Conservation (phyloP, 345 rosid species). For the Eucalyptus brandiana region DNA sequence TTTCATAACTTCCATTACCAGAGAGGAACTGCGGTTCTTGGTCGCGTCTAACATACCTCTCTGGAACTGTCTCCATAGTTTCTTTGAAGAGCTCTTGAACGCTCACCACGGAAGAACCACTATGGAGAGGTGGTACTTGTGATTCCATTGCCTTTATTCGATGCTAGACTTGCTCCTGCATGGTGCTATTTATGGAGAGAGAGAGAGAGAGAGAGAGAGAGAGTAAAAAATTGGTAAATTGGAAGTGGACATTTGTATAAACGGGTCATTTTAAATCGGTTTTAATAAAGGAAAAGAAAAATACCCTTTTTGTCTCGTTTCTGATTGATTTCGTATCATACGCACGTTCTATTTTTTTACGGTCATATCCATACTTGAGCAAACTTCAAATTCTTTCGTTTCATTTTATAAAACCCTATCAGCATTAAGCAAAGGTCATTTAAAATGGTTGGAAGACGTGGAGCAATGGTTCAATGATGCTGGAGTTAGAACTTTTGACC, state of each 20-base stretch:
- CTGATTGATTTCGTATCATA: not conserved
- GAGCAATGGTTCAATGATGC: not conserved
- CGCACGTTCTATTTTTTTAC: not conserved
- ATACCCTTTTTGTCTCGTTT: not conserved
- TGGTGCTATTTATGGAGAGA: not conserved
- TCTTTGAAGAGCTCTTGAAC: constrained; percentile 11
- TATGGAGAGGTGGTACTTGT: not conserved
- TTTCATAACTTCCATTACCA: not conserved
- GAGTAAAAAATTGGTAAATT: not conserved
- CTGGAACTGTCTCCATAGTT: not conserved
- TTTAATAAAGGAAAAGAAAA: not conserved
- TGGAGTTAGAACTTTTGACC: not conserved
- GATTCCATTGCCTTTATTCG: not conserved
- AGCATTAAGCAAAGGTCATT: not conserved
- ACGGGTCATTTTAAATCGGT: not conserved
- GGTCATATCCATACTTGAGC: not conserved
- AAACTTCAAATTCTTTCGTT: not conserved
- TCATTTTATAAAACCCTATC: not conserved
- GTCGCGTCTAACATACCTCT: not conserved
- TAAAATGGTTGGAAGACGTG: not conserved
- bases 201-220: not conserved
- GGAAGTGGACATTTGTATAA: not conserved
- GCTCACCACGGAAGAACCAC: not conserved
- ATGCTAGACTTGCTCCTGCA: not conserved
- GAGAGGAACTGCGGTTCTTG: not conserved